Evolutionary conservation across 2,329 filamentous ascomycete species (phyloP).

Genomic region (Tolypocladium guangdongense): DNA sequence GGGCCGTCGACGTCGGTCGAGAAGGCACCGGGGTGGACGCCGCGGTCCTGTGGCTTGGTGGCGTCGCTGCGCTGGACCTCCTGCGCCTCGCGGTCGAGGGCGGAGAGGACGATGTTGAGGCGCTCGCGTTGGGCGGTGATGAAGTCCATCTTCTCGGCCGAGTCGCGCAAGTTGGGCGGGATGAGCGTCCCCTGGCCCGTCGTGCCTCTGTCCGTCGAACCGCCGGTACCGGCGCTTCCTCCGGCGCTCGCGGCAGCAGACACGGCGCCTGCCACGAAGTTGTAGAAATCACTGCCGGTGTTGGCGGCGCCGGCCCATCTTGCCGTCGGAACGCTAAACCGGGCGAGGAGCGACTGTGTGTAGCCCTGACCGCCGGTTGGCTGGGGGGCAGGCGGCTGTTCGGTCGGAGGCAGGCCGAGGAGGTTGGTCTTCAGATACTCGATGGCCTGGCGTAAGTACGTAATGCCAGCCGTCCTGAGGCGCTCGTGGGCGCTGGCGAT

Average conservation of each 20-base stretch:
- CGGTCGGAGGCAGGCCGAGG: constrained; percentile 59
- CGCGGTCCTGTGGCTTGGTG: constrained; percentile 6
- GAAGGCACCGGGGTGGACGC: not conserved
- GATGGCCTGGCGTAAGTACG: constrained; percentile 61
- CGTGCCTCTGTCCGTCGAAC: not conserved
- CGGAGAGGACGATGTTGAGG: constrained; percentile 61
- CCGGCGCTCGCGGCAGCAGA: constrained; percentile 44
- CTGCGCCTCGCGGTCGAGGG: constrained; percentile 68
- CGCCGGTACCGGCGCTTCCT: constrained; percentile 12
- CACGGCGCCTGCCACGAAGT: constrained; percentile 64
- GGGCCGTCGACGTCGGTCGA: constrained; percentile 8
- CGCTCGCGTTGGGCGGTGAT: constrained; percentile 70
- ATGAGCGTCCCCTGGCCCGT: constrained; percentile 50
- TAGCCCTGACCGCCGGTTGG: constrained; percentile 46
- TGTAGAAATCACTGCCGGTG: constrained; percentile 59
- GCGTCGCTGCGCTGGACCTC: constrained; percentile 37
- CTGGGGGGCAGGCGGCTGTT: constrained; percentile 26
- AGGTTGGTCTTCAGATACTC: constrained; percentile 65
- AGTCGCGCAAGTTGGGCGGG: constrained; percentile 54
- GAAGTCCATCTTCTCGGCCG: constrained; percentile 59
- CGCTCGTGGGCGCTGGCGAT: constrained; percentile 74
- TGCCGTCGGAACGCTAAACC: constrained; percentile 73
- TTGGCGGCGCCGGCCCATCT: constrained; percentile 40
- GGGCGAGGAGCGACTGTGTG: constrained; percentile 69
- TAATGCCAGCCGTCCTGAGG: constrained; percentile 63